These are phyloP conservation scores for Ophiostoma sp. DNA, from an alignment of 2,329 filamentous ascomycete species.

Conservation along the genomic window DNA sequence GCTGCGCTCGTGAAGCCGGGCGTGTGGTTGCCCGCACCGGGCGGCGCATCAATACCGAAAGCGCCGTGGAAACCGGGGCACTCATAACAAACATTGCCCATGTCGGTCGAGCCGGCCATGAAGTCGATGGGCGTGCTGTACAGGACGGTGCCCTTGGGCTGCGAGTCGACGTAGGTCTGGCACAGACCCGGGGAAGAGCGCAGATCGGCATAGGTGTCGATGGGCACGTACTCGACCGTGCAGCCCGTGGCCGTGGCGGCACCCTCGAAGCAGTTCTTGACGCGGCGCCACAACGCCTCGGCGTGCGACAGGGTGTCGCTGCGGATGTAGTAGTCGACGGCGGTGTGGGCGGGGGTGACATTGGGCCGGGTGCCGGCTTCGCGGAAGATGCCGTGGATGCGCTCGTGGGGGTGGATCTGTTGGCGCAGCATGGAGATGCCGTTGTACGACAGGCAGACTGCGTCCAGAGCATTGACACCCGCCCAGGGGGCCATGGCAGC, in stretches of 20 bases:
- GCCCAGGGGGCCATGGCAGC: slow-evolving; percentile 50
- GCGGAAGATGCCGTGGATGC: slow-evolving; percentile 52
- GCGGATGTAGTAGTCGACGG: slow-evolving; percentile 47
- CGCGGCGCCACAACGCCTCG: slow-evolving; percentile 36
- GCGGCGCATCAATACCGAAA: slow-evolving; percentile 42
- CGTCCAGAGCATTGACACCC: slow-evolving; percentile 51
- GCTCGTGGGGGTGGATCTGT: slow-evolving; percentile 49
- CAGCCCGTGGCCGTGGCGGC: slow-evolving; percentile 42
- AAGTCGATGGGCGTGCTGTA: slow-evolving; percentile 36
- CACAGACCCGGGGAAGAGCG: slow-evolving; percentile 36
- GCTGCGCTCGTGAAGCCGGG: slow-evolving; percentile 43
- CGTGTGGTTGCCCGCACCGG: slow-evolving; percentile 45
- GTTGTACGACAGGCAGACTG: slow-evolving; percentile 42
- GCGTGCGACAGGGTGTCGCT: slow-evolving; percentile 42
- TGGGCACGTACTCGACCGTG: slow-evolving; percentile 33
- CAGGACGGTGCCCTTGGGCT: slow-evolving; percentile 36
- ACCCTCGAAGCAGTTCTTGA: slow-evolving; percentile 39
- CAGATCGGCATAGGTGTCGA: slow-evolving; percentile 39
- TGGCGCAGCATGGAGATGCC: slow-evolving; percentile 47
- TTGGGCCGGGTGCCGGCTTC: slow-evolving; percentile 39
- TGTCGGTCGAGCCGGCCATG: slow-evolving; percentile 39
- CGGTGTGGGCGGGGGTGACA: slow-evolving; percentile 43
- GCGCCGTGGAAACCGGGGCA: slow-evolving; percentile 47
- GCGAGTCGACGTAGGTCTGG: slow-evolving; percentile 36
- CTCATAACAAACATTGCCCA: slow-evolving; percentile 48